Evolutionary conservation across 2,329 filamentous ascomycete species (phyloP).

Genomic region (Colletotrichum caudatum): DNA sequence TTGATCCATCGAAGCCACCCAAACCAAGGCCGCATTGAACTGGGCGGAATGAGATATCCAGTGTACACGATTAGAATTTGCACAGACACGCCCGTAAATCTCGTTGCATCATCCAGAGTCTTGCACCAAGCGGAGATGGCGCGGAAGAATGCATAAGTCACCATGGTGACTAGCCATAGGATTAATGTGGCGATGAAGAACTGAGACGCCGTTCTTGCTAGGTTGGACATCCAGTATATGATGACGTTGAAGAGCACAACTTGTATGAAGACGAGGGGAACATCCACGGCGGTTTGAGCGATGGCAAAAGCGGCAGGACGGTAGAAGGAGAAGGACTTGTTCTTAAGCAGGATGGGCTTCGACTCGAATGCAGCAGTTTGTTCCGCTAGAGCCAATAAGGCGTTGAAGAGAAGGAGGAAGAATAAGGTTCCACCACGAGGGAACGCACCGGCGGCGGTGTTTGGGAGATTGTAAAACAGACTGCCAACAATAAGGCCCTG

Average conservation of each 20-base stretch:
- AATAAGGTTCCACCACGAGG: slow-evolving; percentile 72
- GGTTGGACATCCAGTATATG: slow-evolving; percentile 70
- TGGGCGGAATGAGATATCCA: slow-evolving; percentile 64
- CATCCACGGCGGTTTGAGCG: slow-evolving; percentile 53
- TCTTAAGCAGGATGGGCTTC: slow-evolving; percentile 75
- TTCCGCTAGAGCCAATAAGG: slow-evolving; percentile 70
- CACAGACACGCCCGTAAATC: slow-evolving; percentile 47
- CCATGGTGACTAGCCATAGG: slow-evolving; percentile 65
- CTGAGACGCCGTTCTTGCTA: slow-evolving; percentile 67
- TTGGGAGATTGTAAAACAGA: slow-evolving; percentile 49
- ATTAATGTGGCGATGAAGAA: slow-evolving; percentile 72
- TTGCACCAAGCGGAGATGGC: slow-evolving; percentile 60
- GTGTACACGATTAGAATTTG: slow-evolving; percentile 48
- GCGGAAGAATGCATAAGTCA: slow-evolving; percentile 67
- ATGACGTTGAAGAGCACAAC: slow-evolving; percentile 70
- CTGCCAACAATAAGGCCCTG: slow-evolving; percentile 51
- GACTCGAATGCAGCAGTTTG: slow-evolving; percentile 70
- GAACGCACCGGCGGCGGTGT: slow-evolving; percentile 63
- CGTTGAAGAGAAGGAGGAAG: slow-evolving; percentile 72
- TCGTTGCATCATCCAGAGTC: slow-evolving; percentile 59
- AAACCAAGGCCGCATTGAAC: slow-evolving; percentile 57
- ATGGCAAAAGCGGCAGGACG: slow-evolving; percentile 69
- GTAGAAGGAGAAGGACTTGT: slow-evolving; percentile 78
- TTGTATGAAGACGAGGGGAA: slow-evolving; percentile 69
- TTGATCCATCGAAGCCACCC: slow-evolving; percentile 70